Base-by-base conservation (phyloP, 768 basidiomycete genomes). In the Collybia nuda region DNA sequence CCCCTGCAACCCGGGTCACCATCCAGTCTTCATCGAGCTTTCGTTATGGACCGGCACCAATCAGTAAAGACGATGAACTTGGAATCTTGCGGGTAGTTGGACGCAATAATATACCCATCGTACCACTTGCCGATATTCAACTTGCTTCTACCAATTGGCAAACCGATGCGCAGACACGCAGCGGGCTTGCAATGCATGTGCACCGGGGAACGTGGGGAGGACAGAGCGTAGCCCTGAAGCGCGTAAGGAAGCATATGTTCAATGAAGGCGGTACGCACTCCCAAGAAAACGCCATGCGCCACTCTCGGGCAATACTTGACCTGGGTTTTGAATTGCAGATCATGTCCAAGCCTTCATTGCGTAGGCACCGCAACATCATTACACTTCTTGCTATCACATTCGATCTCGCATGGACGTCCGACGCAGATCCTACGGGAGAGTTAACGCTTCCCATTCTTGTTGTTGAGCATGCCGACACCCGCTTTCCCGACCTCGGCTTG, bases 61-160 rank as follows among this genome's bases (percentile, higher is more conserved):
- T 12, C 38, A 41, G 11, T 5, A 17, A 7, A 12, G 37, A 48
- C 14, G 22, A 7, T 22, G 47, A 48, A 24, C 39, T 48, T 32
- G 24, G 19, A 29, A 39, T 48, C 47, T 19, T 48, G 47, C 32
- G 47, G 36, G 47, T 48, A 12, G 47, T 48, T 39, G 47, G 47
- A 29, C 36, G 47, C n/a, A 40, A 48, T n/a, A 23, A 24, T 18
- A 26, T 48, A 18, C 47, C 35, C 14, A 48, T 48, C 14, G 21
- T 23, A 6, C 37, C 21, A 37, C 36, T 40, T 6, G 11, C 36
- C 24, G 47, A 48, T 8, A 24, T 48, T 26, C 36, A 39, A 29
- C 24, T 44, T 21, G 40, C 2, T 9, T 26, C 44, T 15, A 2
- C 26, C 6, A 23, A 48, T 37, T 40, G 37, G 39, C 37, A 38